Base-by-base conservation (phyloP, 2,329 filamentous ascomycete species). In the Parascedosporium putredinis region DNA sequence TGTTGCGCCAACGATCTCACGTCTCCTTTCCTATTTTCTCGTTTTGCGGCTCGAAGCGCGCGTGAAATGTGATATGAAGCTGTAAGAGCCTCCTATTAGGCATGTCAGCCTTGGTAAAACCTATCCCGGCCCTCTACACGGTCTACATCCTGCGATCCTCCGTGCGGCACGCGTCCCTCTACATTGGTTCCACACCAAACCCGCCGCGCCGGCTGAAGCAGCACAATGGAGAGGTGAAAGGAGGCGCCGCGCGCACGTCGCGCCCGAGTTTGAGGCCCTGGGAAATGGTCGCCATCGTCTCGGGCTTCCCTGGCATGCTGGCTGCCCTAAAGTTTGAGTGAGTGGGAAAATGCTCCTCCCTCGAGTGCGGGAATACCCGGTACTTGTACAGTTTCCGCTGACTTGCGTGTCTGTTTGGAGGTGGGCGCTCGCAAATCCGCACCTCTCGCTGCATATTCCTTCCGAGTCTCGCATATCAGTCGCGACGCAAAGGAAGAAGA, bases 271-370 rank as follows among this genome's bases (percentile, higher is more conserved):
- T 90, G 53, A 77, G 88, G 38, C 93, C 93, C 0, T 97, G 93
- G 89, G 86, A 95, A 61, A 94, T 95, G 85, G 78, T 87, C 2
- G 82, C 81, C 36, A 72, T 96, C 5, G 85, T 97, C 1, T 86
- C 86, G 5, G 91, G 91, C 0, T 98, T 98, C 56, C 88, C 87
- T 0, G 91, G 86, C 56, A 84, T 84, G 59, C 80, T 91, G 31
- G 88, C 87, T 0, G 93, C 93, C 1, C 68, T 98, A 55, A 91
- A 97, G 61, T 97, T 98, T 61, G 91, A 97, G 85, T 93, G 73
- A 62, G 81, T 72, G n/a, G n/a, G n/a, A n/a, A n/a, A n/a, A n/a
- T n/a, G n/a, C n/a, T n/a, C n/a, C n/a, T n/a, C n/a, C n/a, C n/a
- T n/a, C n/a, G n/a, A n/a, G 22, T 12, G 3, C 4, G n/a, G 14